These are phyloP conservation scores for Xylariaceae sp. DNA, from an alignment of 2,329 filamentous ascomycete genomes.

Conservation along the genomic window DNA sequence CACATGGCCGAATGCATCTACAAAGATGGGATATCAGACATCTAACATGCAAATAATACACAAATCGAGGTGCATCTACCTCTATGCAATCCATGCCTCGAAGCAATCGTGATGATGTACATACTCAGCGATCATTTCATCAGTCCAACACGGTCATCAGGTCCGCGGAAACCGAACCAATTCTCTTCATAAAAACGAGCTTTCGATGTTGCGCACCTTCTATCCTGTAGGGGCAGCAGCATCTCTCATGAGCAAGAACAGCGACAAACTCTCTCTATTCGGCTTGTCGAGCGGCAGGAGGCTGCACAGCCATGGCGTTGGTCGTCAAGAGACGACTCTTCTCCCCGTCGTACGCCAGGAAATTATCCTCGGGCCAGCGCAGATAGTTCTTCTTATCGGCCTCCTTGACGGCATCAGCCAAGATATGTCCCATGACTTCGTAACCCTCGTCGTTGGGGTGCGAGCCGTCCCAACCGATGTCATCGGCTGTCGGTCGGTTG, in stretches of 20 bases:
- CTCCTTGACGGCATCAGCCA: constrained; percentile 23
- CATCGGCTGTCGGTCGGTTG: constrained; percentile 20
- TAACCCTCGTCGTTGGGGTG: constrained; percentile 29
- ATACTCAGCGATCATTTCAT: background rate
- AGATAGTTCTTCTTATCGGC: constrained; percentile 26
- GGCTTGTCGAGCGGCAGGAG: background rate
- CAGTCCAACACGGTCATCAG: background rate
- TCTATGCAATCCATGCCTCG: background rate
- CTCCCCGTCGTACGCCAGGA: constrained; percentile 26
- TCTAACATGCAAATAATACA: constrained; percentile 1
- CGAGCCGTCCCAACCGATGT: constrained; percentile 29
- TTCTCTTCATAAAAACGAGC: background rate
- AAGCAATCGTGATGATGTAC: constrained; percentile 5
- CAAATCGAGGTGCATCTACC: background rate
- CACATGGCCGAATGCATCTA: background rate
- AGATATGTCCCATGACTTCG: constrained; percentile 28
- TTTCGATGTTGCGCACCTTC: background rate
- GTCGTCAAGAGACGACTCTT: constrained; percentile 17
- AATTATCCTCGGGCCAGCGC: constrained; percentile 27
- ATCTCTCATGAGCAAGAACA: background rate
- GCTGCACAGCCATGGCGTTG: constrained; percentile 8
- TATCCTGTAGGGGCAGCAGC: background rate
- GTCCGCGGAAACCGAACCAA: background rate
- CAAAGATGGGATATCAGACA: background rate
- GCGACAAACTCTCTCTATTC: background rate